Conservation (phyloP, 768 basidiomycete species). For the Heimioporus sp. region DNA sequence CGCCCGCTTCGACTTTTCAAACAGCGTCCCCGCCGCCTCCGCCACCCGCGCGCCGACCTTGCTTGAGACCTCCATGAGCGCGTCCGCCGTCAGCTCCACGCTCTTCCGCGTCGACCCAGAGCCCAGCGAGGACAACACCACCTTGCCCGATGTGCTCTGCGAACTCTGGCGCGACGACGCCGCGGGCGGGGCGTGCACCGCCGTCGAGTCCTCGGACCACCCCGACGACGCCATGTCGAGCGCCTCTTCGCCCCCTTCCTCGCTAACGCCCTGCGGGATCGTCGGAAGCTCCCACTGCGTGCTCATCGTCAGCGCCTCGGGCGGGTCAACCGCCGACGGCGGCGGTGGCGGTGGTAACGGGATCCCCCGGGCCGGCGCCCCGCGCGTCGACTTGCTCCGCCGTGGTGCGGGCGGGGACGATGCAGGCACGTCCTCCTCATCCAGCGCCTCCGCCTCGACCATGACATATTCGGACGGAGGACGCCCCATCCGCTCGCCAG, state of each 20-base stretch:
- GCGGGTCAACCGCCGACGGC: conserved; percentile 33
- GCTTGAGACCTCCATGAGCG: conserved; percentile 67
- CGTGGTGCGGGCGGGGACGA: conserved; percentile 40
- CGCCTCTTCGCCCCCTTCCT: conserved; percentile 40
- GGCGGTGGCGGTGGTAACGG: conserved; percentile 38
- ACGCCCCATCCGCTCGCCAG: conserved; percentile 7
- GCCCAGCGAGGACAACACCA: conserved; percentile 6
- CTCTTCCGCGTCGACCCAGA: conserved; percentile 1
- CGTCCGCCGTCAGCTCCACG: conserved; percentile 49
- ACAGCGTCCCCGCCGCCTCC: conserved; percentile 63
- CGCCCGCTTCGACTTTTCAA: conserved; percentile 72
- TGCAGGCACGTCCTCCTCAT: conserved; percentile 27
- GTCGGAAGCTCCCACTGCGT: conserved; percentile 66
- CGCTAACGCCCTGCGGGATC: conserved; percentile 54
- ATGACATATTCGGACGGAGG: conserved; percentile 57
- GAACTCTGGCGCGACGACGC: conserved; percentile 16
- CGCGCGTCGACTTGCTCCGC: conserved; percentile 30
- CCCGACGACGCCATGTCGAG: conserved; percentile 43
- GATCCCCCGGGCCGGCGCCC: conserved; percentile 13
- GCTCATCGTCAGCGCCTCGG: conserved; percentile 38
- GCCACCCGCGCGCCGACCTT: conserved; percentile 74
- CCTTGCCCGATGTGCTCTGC: conserved; percentile 9
- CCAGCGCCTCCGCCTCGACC: conserved; percentile 51
- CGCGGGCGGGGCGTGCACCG: conserved; percentile 24
- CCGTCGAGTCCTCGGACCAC: conserved; percentile 60